Evolutionary conservation across 768 basidiomycete species (phyloP), one percentile per base, ranked within the genome.

Genomic region (Dacryopinax spathularia): DNA sequence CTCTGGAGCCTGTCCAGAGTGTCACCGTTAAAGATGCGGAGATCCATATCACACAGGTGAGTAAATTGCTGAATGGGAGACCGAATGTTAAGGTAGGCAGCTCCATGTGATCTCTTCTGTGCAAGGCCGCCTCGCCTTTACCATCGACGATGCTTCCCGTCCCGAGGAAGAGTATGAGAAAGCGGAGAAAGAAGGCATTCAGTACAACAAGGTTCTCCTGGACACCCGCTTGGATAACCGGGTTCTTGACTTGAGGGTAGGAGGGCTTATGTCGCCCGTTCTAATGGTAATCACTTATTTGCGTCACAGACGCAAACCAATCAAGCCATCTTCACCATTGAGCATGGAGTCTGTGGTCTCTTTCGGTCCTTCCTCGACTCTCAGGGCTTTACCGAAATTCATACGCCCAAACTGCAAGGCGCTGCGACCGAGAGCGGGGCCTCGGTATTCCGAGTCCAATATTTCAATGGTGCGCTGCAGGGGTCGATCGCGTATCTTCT

Each of bases 351-450:
- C 59, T 85, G 89, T 65, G 81, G 87, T 62, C 75, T 93, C 44
- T 98, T 97, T 86, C 84, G 93, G 43, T 81, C 87, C 60, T 88
- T 82, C 76, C 78, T 99, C 63, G 81, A 83, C 66, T 72, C 71
- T 25, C 77, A 87, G 61, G 84, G 86, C 22, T 98, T 98, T 73
- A 84, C 83, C 61, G 95, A 98, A 75, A 98, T 99, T 66, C 95
- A 98, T 76, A 93, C 89, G 65, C 96, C 96, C 4, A 99, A 98
- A 77, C 80, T 99, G 1, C 93, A 97, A 73, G 93, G 91, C 39
- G 88, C 96, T 34, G 94, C 96, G 9, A 98, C 96, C 1, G 96
- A 98, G 76, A 90, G 88, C 13, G 96, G 96, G 9, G 91, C 96
- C 41, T 89, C 89, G 34, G 96, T 99, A 36, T 99, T 98, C 82